A percentile compares a stretch with the other conserved stretches of the same genome.
These are phyloP conservation scores for Blepharisma stoltei DNA, from an alignment of 73 alveolate genomes.

Conservation along the genomic window DNA sequence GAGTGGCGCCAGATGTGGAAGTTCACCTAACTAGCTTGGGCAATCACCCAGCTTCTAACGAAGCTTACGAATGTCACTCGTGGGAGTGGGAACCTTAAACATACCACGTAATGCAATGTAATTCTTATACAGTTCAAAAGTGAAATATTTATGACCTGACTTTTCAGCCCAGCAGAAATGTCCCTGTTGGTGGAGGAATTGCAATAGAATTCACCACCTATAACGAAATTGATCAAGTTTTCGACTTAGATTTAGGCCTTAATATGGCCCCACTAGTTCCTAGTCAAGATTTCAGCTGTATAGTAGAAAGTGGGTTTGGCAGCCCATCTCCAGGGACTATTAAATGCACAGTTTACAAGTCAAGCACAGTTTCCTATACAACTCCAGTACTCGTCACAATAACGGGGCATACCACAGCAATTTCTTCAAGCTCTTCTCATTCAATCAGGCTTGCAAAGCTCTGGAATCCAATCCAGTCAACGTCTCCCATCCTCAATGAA, in stretches of 20 bases:
- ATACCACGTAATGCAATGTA: too few relatives aligned
- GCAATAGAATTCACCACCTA: slow-evolving; percentile 21
- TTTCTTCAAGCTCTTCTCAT: slow-evolving; percentile 5
- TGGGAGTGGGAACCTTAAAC: too few relatives aligned
- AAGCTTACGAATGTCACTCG: too few relatives aligned
- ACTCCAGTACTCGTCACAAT: slow-evolving; percentile 6
- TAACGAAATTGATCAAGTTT: slow-evolving; percentile 24
- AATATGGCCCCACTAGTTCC: not conserved
- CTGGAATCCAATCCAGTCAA: not conserved
- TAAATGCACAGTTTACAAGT: not conserved
- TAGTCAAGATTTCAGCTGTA: not conserved
- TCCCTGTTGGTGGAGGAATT: slow-evolving; percentile 24
- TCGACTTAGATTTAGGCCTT: slow-evolving; percentile 2
- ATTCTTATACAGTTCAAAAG: slow-evolving; percentile 9
- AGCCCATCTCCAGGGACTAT: slow-evolving; percentile 24
- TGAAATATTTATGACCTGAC: slow-evolving; percentile 15
- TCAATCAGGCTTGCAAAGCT: not conserved
- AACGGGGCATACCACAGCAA: slow-evolving; percentile 6
- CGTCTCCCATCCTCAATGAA: slow-evolving; percentile 12
- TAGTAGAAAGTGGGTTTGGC: not conserved
- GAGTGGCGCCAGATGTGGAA: too few relatives aligned
- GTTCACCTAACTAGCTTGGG: too few relatives aligned
- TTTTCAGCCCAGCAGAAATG: slow-evolving; percentile 22
- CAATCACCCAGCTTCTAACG: too few relatives aligned
- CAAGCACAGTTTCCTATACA: not conserved